Percentiles rank a stretch among this genome's conserved stretches.
phyloP scores from a whole-genome alignment of 2,329 filamentous ascomycete genomes.

The Elsinoe fawcettii region DNA sequence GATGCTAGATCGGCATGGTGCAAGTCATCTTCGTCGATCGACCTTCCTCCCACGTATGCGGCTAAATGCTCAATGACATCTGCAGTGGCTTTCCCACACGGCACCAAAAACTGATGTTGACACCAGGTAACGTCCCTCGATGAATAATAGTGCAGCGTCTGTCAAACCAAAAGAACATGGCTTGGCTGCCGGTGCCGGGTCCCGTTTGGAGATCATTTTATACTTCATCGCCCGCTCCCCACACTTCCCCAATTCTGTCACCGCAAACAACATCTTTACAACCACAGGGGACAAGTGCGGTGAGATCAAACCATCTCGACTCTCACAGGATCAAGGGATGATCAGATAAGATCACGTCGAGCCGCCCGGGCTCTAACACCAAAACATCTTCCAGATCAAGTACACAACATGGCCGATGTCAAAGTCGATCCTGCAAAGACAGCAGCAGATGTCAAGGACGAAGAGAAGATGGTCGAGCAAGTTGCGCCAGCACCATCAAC shows the following conservation, averaged over 20 bases:
- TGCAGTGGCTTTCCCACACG: not conserved
- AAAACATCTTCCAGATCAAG: not conserved
- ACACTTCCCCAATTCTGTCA: conserved; percentile 11
- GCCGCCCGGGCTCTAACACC: not conserved
- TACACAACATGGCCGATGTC: not conserved
- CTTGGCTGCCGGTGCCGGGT: conserved; percentile 11
- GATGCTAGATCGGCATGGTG: not conserved
- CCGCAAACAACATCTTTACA: not conserved
- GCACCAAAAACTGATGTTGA: not conserved
- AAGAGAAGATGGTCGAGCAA: conserved; percentile 9
- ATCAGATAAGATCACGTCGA: conserved; percentile 2
- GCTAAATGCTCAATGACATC: not conserved
- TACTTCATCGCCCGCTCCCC: conserved; percentile 9
- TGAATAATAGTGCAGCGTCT: not conserved
- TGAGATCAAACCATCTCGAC: not conserved
- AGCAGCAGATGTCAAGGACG: not conserved
- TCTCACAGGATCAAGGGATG: not conserved
- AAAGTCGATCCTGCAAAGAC: not conserved
- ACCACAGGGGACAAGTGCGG: not conserved
- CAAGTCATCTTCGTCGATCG: not conserved
- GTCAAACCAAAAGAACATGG: not conserved
- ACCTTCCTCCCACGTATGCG: not conserved
- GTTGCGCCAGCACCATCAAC: conserved; percentile 1
- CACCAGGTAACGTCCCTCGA: not conserved
- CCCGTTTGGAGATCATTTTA: conserved; percentile 15